Evolutionary conservation across 768 basidiomycete species (phyloP).

Genomic region (Russula compacta): DNA sequence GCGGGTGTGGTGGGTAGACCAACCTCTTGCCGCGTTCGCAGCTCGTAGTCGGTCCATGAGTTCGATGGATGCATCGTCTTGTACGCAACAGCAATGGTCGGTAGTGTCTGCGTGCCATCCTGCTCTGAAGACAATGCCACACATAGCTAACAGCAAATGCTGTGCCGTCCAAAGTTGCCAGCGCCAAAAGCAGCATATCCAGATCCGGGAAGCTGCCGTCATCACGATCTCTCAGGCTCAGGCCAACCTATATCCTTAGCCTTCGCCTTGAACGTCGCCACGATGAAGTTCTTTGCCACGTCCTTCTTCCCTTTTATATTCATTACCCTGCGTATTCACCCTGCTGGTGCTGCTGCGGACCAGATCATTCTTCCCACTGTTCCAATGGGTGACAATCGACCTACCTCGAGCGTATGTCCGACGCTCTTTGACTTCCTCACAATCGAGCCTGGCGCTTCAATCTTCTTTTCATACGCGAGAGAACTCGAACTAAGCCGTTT

Average conservation of each 20-base stretch:
- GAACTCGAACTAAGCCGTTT: conserved; percentile 53
- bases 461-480: conserved; percentile 77
- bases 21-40: conserved; percentile 55
- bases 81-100: conserved; percentile 3
- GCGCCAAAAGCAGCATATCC: neutral
- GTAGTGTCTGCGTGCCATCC: conserved; percentile 18
- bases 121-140: conserved; percentile 56
- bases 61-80: conserved; percentile 19
- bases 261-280: no score
- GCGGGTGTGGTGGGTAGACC: conserved; percentile 10
- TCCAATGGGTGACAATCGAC: neutral
- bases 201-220: neutral
- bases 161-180: neutral
- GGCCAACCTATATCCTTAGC: neutral
- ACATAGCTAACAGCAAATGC: conserved; percentile 36
- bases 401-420: conserved; percentile 27
- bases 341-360: neutral
- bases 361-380: conserved; percentile 1
- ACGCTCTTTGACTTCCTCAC: conserved; percentile 70
- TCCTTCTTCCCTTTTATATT: neutral
- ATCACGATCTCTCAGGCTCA: neutral
- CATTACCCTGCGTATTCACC: neutral
- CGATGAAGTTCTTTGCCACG: conserved; percentile 8
- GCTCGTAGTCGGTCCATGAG: conserved; percentile 31
- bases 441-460: conserved; percentile 63